Evolutionary conservation across 257 asterid genomes (phyloP).

Genomic region (Rubia yunnanensis): DNA sequence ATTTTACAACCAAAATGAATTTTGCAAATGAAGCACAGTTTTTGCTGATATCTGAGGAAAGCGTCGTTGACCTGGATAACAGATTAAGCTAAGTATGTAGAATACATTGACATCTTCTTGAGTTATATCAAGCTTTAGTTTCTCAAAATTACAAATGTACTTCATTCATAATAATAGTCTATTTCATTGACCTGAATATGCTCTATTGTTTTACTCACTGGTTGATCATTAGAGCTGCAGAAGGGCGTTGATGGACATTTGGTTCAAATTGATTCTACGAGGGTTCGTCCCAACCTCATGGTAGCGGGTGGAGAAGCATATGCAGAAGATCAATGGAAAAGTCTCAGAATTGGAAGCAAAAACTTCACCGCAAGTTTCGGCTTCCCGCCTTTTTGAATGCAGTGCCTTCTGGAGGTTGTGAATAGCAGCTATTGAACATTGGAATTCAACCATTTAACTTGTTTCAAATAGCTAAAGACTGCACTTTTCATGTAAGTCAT

Average conservation of each 20-base stretch:
- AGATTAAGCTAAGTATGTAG: conserved; percentile 55
- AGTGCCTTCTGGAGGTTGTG: not conserved
- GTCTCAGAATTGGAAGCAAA: conserved; percentile 53
- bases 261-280: conserved; percentile 38
- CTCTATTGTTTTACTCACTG: not conserved
- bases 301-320: conserved; percentile 68
- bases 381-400: not conserved
- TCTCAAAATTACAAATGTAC: not conserved
- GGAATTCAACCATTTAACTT: not conserved
- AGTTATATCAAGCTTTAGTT: not conserved
- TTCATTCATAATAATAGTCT: too few species aligned
- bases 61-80: conserved; percentile 61
- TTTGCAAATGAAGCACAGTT: conserved; percentile 94
- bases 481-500: conserved; percentile 38
- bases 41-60: conserved; percentile 70
- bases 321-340: conserved; percentile 75
- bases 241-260: conserved; percentile 25
- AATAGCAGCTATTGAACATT: not conserved
- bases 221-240: conserved; percentile 28
- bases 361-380: conserved; percentile 39
- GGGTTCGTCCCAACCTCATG: conserved; percentile 93
- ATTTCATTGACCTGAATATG: too few species aligned
- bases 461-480: too few species aligned
- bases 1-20: conserved; percentile 43
- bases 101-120: not conserved